Percentiles rank a stretch among this genome's conserved stretches.
Conservation (phyloP, 331 rosid species). For the Telfairia occidentalis region DNA sequence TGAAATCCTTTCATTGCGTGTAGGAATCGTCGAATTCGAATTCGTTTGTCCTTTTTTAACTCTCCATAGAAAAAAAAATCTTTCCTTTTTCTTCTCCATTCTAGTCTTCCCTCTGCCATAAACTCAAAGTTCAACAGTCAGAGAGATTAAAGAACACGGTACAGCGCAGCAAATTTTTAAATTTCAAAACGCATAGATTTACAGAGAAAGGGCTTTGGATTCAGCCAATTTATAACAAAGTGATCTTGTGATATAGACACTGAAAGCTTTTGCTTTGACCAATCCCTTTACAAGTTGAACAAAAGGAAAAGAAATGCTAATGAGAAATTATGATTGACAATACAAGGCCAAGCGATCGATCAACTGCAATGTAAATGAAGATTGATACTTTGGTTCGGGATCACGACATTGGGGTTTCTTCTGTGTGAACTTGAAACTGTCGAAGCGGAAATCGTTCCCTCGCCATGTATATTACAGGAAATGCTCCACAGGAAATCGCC, state of each 20-base stretch:
- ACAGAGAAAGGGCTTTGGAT: not conserved
- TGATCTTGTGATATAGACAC: not conserved
- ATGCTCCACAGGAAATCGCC: slow-evolving; percentile 59
- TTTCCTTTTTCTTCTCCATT: not conserved
- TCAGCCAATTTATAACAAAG: not conserved
- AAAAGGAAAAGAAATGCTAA: not conserved
- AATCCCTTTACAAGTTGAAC: slow-evolving; percentile 3
- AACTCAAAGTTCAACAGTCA: not conserved
- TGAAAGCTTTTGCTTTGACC: not conserved
- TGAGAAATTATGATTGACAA: not conserved
- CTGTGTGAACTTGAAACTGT: slow-evolving; percentile 19
- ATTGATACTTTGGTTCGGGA: slow-evolving; percentile 17
- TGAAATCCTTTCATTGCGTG: not conserved
- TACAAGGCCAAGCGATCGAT: not conserved
- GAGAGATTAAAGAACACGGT: not conserved
- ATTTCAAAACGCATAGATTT: not conserved
- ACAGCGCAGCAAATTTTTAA: not conserved
- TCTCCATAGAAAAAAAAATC: not conserved
- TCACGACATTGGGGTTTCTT: slow-evolving; percentile 52
- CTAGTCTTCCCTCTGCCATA: not conserved
- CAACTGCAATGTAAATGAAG: not conserved
- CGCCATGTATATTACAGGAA: slow-evolving; percentile 29
- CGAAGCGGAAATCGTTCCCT: slow-evolving; percentile 14
- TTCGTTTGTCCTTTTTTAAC: not conserved
- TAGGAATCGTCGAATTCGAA: not conserved